These are phyloP conservation scores for Thelephora terrestris DNA, from an alignment of 1,284 basidiomycete species.

Conservation along the genomic window DNA sequence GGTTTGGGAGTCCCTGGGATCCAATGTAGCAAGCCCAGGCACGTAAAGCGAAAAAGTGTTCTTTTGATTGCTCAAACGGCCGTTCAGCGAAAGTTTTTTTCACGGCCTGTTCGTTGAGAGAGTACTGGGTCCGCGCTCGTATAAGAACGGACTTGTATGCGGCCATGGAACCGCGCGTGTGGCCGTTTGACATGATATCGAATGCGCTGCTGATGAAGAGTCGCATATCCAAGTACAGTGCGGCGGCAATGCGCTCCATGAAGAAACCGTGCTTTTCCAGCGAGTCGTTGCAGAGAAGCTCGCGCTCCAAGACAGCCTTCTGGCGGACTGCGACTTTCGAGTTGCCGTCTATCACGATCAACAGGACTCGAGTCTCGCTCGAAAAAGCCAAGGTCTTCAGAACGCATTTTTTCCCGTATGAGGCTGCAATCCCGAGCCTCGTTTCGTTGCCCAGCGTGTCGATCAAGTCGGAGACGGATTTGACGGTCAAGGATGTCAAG, in stretches of 20 bases:
- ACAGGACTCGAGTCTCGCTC: slow-evolving; percentile 21
- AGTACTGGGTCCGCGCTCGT: not conserved
- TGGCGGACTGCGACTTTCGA: slow-evolving; percentile 9
- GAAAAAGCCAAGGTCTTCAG: slow-evolving; percentile 29
- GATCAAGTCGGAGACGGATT: slow-evolving; percentile 19
- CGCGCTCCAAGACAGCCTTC: slow-evolving; percentile 14
- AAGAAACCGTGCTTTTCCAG: slow-evolving; percentile 29
- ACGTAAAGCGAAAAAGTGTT: slow-evolving; percentile 3
- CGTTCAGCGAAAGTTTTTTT: not conserved
- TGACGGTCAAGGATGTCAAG: slow-evolving; percentile 10
- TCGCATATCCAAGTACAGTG: slow-evolving; percentile 30
- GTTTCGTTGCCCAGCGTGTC: slow-evolving; percentile 11
- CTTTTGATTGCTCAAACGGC: slow-evolving; percentile 10
- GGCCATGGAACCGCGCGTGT: not conserved
- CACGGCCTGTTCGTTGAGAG: not conserved
- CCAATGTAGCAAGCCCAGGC: slow-evolving; percentile 5
- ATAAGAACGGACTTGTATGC: slow-evolving; percentile 8
- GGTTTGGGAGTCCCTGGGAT: slow-evolving; percentile 1
- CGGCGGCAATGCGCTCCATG: slow-evolving; percentile 32
- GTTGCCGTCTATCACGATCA: slow-evolving; percentile 14
- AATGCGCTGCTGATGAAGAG: slow-evolving; percentile 33
- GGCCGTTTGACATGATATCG: slow-evolving; percentile 42
- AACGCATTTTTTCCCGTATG: slow-evolving; percentile 24
- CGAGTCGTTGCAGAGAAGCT: slow-evolving; percentile 18
- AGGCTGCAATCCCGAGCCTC: slow-evolving; percentile 29